Evolutionary conservation across 768 basidiomycete genomes (phyloP).

Genomic region (Scleroderma bovista): DNA sequence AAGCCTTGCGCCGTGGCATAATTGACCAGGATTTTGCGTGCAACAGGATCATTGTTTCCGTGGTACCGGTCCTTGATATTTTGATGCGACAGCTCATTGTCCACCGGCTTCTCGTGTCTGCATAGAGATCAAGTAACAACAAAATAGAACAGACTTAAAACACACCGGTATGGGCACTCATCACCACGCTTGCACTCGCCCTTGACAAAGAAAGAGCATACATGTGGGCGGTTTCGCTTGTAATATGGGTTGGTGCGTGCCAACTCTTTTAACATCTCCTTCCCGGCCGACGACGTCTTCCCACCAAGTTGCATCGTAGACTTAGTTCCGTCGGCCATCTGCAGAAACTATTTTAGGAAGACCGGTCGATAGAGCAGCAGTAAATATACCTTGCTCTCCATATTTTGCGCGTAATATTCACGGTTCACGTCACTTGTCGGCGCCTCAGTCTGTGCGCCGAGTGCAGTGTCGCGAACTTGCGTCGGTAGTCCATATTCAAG

Average conservation of each 20-base stretch:
- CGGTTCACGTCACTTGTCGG: conserved; percentile 97
- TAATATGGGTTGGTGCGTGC: conserved; percentile 96
- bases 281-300: conserved; percentile 71
- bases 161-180: conserved; percentile 85
- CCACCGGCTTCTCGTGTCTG: conserved; percentile 84
- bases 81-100: conserved; percentile 83
- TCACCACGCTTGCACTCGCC: conserved; percentile 89
- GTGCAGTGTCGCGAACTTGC: conserved; percentile 93
- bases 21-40: conserved; percentile 77
- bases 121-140: conserved; percentile 1
- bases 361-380: background rate
- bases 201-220: conserved; percentile 94
- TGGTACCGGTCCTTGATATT: conserved; percentile 94
- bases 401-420: conserved; percentile 91
- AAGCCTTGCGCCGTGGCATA: conserved; percentile 81
- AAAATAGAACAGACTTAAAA: background rate
- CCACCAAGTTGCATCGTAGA: conserved; percentile 53
- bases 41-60: conserved; percentile 90
- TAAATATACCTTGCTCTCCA: conserved; percentile 68
- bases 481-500: conserved; percentile 95
- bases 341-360: conserved; percentile 4
- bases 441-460: conserved; percentile 79
- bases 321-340: conserved; percentile 66
- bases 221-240: conserved; percentile 89
- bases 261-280: conserved; percentile 94